Evolutionary conservation across 495 filamentous ascomycete species (phyloP).

Genomic region (Hypoxylon perforatum): DNA sequence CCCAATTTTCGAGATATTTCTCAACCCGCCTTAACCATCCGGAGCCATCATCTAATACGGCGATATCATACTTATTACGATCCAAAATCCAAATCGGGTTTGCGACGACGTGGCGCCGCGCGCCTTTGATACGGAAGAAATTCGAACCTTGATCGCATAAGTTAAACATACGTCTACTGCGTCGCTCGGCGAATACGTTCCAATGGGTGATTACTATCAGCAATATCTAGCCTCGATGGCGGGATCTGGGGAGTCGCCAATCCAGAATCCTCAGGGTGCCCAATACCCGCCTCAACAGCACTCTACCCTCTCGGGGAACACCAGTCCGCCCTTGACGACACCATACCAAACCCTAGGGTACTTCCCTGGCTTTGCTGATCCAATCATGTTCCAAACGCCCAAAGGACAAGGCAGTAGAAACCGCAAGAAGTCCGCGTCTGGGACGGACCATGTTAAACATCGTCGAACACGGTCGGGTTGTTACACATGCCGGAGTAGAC

Average conservation of each 20-base stretch:
- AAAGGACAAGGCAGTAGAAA: slow-evolving; percentile 61
- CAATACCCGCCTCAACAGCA: slow-evolving; percentile 50
- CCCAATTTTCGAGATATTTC: slow-evolving; percentile 10
- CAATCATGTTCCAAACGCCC: slow-evolving; percentile 60
- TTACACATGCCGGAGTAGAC: slow-evolving; percentile 88
- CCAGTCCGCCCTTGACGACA: slow-evolving; percentile 47
- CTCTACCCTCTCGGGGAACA: slow-evolving; percentile 42
- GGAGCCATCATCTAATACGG: slow-evolving; percentile 7
- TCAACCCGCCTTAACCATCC: slow-evolving; percentile 1
- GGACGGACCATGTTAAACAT: slow-evolving; percentile 87
- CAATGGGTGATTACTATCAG: slow-evolving; percentile 63
- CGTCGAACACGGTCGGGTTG: slow-evolving; percentile 93
- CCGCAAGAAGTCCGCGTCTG: slow-evolving; percentile 66
- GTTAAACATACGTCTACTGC: slow-evolving; percentile 22
- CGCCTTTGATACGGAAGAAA: slow-evolving; percentile 22
- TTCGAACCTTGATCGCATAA: slow-evolving; percentile 17
- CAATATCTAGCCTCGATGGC: slow-evolving; percentile 59
- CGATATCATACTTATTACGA: slow-evolving; percentile 17
- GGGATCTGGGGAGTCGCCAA: slow-evolving; percentile 53
- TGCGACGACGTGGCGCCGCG: slow-evolving; percentile 16
- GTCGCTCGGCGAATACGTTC: slow-evolving; percentile 30
- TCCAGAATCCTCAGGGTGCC: slow-evolving; percentile 48
- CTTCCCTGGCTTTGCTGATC: slow-evolving; percentile 58
- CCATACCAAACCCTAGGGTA: slow-evolving; percentile 59
- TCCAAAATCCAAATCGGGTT: slow-evolving; percentile 12